Evolutionary conservation across 306 rosid genomes (phyloP), one percentile per base, ranked within the genome.

Genomic region (Inga laurina): DNA sequence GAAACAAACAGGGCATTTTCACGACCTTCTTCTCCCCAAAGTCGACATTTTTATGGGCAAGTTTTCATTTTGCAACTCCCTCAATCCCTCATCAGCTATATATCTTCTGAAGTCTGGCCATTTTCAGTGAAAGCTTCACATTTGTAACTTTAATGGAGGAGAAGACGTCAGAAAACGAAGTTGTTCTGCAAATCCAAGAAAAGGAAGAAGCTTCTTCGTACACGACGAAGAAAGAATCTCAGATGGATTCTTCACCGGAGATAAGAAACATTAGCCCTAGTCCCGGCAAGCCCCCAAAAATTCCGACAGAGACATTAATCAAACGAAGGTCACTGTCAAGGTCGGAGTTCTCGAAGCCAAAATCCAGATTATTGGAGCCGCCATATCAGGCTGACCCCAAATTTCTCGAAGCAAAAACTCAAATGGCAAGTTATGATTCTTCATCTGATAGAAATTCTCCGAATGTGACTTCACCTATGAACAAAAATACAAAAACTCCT

Each of bases 281-380:
- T 1, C 57, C 75, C 8, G 43, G 8, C 19, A 91, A 82, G 84
- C 93, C 87, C 22, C 90, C 90, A 0, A 86, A 80, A 88, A 1
- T 69, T 72, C 90, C 89, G 19, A 56, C 71, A 15, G 82, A 75
- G 16, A 24, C 89, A 59, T 10, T 69, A 27, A 24, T 39, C 12
- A 80, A 84, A 21, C 87, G 88, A 11, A 71, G 79, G 24, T 83
- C 88, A 43, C 69, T 90, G 44, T 52, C 72, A 27, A 57, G 81
- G 79, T 86, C 94, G 0, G 81, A 88, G 21, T 80, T 90, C 73
- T 78, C 90, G 2, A 92, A 88, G 69, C 85, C 94, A 49, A 92
- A 92, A 75, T 90, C 93, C 7, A 90, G 97, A 64, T 82, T 92
- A 7, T 78, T 82, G 35, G 97, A 92, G 84, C 83, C 92, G 0